Evolutionary conservation across 306 rosid genomes (phyloP), one percentile per base, ranked within the genome.

Genomic region (Cucurbita ficifolia): DNA sequence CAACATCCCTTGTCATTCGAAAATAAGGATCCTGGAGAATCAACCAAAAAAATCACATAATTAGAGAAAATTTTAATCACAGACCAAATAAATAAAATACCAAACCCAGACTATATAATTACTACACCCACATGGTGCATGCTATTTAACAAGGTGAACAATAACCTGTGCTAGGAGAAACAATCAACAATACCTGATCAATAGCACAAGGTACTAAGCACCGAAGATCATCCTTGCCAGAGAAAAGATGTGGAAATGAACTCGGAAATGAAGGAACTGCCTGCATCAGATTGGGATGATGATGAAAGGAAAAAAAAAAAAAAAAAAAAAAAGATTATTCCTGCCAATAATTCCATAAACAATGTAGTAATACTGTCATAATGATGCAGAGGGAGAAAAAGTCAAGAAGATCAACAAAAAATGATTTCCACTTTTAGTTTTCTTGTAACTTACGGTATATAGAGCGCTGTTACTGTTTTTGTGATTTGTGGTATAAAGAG

Each of bases 211-310:
- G 99, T 81, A 95, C 87, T 70, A 95, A 82, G 83, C 99, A 95
- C n/a, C 91, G 87, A 36, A 84, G 88, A 76, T 89, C 82, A 45
- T 89, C 89, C 78, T 81, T 81, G 70, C 92, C 97, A 74, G 87
- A 36, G 79, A 95, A 95, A 64, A 95, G 84, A 81, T 91, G 97
- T 71, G 99, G 97, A 81, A 95, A 95, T 54, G 99, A 95, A 80
- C 90, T 95, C 19, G 99, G 97, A 86, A 95, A 95, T 76, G 97
- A 91, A 49, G 99, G 97, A 71, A 78, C 99, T 5, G 97, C 97
- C 99, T 95, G 91, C 87, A 84, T 46, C 42, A 76, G 68, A 50
- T 79, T n/a, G 70, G 16, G 74, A 76, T 57, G 69, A 29, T 17
- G 72, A 55, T 22, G 40, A 9, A 48, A 77, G 3, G n/a, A n/a